Percentiles rank a stretch among this genome's conserved stretches.
Evolutionary conservation across 2,329 filamentous ascomycete genomes (phyloP).

Genomic region (Colletotrichum scovillei): DNA sequence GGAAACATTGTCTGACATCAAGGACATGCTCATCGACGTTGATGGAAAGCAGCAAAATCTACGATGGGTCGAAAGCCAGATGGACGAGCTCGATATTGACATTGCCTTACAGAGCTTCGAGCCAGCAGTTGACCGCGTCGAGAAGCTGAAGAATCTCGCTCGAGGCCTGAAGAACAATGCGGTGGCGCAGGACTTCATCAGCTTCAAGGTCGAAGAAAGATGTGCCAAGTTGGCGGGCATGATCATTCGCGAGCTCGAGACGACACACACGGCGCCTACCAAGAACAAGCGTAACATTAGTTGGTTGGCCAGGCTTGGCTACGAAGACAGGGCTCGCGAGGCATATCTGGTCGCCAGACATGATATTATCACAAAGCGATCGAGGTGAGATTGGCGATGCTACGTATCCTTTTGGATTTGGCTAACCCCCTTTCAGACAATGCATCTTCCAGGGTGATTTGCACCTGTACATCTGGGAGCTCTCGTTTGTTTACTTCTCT

Average conservation of each 20-base stretch:
- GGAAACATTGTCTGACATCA: slow-evolving; percentile 80
- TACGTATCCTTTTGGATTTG: neutral
- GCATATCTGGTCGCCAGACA: slow-evolving; percentile 85
- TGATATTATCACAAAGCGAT: slow-evolving; percentile 81
- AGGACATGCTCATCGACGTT: slow-evolving; percentile 92
- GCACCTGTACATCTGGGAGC: slow-evolving; percentile 91
- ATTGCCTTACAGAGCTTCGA: slow-evolving; percentile 93
- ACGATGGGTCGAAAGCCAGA: slow-evolving; percentile 93
- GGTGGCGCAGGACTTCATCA: slow-evolving; percentile 92
- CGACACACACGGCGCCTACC: slow-evolving; percentile 79
- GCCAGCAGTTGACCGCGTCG: slow-evolving; percentile 83
- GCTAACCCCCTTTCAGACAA: slow-evolving; percentile 66
- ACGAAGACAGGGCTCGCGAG: slow-evolving; percentile 89
- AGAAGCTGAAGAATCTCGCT: slow-evolving; percentile 84
- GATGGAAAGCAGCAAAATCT: slow-evolving; percentile 97
- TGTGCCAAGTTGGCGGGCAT: slow-evolving; percentile 81
- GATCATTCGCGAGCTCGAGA: slow-evolving; percentile 80
- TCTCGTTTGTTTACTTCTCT: slow-evolving; percentile 96
- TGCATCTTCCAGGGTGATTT: slow-evolving; percentile 96
- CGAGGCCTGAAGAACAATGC: slow-evolving; percentile 85
- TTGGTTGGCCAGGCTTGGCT: slow-evolving; percentile 89
- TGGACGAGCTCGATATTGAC: slow-evolving; percentile 96
- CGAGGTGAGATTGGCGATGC: slow-evolving; percentile 69
- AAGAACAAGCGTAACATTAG: slow-evolving; percentile 84
- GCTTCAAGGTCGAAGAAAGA: slow-evolving; percentile 88